Evolutionary conservation across 108 stramenopile genomes (phyloP).

Genomic region (Pseudonitzschia multiseries): DNA sequence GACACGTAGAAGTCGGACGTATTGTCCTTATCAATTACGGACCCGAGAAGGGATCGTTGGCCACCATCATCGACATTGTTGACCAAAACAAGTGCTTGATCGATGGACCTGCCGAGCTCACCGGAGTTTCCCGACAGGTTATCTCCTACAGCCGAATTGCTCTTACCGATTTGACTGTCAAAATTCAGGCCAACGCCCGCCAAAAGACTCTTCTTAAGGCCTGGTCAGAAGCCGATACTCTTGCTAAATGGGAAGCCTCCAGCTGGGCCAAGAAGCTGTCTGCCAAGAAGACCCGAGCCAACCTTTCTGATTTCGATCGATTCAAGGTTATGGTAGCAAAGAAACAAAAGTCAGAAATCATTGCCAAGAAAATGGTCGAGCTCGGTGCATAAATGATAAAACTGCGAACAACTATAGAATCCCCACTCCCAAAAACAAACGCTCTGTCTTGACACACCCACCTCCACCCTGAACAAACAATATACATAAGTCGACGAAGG

Average conservation of each 20-base stretch:
- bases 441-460: background rate
- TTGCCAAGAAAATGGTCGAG: slow-evolving; percentile 88
- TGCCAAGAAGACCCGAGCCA: slow-evolving; percentile 82
- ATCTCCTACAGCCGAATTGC: slow-evolving; percentile 91
- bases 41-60: slow-evolving; percentile 91
- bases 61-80: slow-evolving; percentile 97
- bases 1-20: slow-evolving; percentile 99
- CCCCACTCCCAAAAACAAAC: background rate
- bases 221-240: slow-evolving; percentile 79
- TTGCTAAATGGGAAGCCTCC: slow-evolving; percentile 89
- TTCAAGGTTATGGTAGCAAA: slow-evolving; percentile 98
- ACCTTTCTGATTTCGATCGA: slow-evolving; percentile 93
- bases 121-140: slow-evolving; percentile 94
- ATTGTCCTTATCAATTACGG: slow-evolving; percentile 98
- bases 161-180: slow-evolving; percentile 93
- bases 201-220: slow-evolving; percentile 88
- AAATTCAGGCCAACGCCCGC: slow-evolving; percentile 91
- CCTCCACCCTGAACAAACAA: too few relatives aligned
- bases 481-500: too few relatives aligned
- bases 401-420: background rate
- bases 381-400: slow-evolving; percentile 57
- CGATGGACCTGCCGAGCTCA: slow-evolving; percentile 88
- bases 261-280: slow-evolving; percentile 96
- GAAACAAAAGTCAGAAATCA: slow-evolving; percentile 91
- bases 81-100: slow-evolving; percentile 98